Evolutionary conservation across 169 alveolate genomes (phyloP).

Genomic region (Plasmodium chabaudi): DNA sequence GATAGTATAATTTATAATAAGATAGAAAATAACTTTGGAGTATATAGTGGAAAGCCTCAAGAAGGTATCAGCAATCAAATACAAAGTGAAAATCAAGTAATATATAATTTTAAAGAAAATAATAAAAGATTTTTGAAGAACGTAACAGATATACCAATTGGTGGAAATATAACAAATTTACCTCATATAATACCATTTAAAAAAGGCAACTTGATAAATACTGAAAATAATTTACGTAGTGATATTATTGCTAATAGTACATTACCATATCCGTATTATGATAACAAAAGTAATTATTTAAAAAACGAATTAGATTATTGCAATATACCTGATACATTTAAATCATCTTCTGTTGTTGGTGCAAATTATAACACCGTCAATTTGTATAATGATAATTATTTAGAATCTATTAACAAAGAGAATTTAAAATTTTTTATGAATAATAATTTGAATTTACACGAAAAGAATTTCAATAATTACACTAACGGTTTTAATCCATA

Average conservation of each 20-base stretch:
- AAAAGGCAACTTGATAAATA: constrained; percentile 14
- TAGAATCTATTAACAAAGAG: not conserved
- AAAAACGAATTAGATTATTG: no score
- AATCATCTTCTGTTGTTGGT: constrained; percentile 13
- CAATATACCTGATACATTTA: constrained; percentile 1
- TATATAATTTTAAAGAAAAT: constrained; percentile 21
- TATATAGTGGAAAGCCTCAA: constrained; percentile 6
- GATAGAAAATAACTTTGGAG: constrained; percentile 28
- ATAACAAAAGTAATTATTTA: constrained; percentile 33
- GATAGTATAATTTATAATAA: constrained; percentile 37
- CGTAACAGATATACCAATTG: not conserved
- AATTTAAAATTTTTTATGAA: constrained; percentile 7
- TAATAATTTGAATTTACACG: not conserved
- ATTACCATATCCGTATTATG: constrained; percentile 11
- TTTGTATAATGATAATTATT: constrained; percentile 7
- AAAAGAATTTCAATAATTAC: constrained; percentile 9
- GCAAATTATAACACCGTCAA: not conserved
- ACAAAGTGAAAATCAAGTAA: constrained; percentile 17
- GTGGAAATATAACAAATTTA: not conserved
- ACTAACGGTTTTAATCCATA: constrained; percentile 2
- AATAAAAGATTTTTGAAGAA: constrained; percentile 5
- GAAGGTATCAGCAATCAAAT: not conserved
- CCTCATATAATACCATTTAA: constrained; percentile 3
- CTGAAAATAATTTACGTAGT: constrained; percentile 30
- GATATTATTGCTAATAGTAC: not conserved